Evolutionary conservation across 225 moss, liverwort and hornwort genomes (phyloP).

Genomic region (Pseudoscleropodium purum): DNA sequence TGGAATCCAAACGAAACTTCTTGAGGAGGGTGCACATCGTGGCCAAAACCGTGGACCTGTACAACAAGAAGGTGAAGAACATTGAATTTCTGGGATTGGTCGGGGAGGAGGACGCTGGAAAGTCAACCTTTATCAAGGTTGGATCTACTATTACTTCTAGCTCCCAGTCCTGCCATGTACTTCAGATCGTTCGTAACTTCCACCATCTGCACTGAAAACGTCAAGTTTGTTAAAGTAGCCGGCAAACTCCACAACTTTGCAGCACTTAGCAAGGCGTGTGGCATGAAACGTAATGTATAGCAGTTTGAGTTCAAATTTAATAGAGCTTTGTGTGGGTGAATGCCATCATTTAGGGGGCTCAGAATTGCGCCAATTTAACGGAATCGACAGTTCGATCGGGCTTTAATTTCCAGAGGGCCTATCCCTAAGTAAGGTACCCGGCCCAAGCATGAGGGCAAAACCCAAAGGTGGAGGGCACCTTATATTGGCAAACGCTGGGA

Average conservation of each 20-base stretch:
- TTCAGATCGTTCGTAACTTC: not conserved
- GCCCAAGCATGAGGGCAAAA: not conserved
- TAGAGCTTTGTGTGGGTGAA: not conserved
- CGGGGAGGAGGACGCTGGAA: not conserved
- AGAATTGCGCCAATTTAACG: not conserved
- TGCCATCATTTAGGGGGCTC: not conserved
- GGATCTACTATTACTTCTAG: not conserved
- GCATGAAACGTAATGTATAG: not conserved
- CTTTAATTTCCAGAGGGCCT: not conserved
- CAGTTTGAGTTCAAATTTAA: not conserved
- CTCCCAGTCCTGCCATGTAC: not conserved
- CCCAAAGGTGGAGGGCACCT: not conserved
- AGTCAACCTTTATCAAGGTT: not conserved
- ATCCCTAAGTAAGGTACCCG: not conserved
- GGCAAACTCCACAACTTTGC: not conserved
- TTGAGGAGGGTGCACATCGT: not conserved
- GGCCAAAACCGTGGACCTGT: not conserved
- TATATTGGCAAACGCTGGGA: not conserved
- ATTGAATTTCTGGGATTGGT: not conserved
- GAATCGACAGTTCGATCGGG: not conserved
- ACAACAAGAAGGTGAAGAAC: not conserved
- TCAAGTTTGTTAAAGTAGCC: not conserved
- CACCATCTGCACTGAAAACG: not conserved
- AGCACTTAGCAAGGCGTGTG: not conserved
- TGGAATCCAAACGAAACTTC: not conserved